These are phyloP conservation scores for Cucurbita maxima DNA, from an alignment of 306 rosid species.

Conservation along the genomic window DNA sequence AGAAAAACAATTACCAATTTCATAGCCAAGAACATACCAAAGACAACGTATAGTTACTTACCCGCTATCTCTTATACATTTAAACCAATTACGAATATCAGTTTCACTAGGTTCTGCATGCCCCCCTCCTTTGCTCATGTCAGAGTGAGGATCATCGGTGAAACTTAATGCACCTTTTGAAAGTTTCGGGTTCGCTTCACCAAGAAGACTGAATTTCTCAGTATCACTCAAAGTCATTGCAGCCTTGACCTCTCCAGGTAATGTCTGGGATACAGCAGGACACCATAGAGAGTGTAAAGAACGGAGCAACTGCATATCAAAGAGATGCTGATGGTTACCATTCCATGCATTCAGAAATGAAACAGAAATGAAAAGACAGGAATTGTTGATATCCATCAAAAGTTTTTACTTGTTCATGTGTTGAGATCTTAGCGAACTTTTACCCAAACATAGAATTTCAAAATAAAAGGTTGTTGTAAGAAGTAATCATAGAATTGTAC, in stretches of 20 bases:
- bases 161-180: slow-evolving; percentile 32
- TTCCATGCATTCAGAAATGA: background rate
- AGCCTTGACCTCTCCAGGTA: slow-evolving; percentile 70
- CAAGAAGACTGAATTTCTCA: slow-evolving; percentile 76
- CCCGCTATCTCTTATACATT: slow-evolving; percentile 95
- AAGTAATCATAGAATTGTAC: background rate
- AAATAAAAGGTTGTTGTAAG: background rate
- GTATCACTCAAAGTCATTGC: slow-evolving; percentile 75
- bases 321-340: background rate
- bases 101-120: slow-evolving; percentile 46
- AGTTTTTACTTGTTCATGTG: background rate
- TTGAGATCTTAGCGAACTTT: background rate
- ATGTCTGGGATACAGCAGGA: slow-evolving; percentile 47
- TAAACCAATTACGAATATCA: slow-evolving; percentile 83
- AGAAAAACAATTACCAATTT: background rate
- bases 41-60: slow-evolving; percentile 22
- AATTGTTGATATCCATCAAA: background rate
- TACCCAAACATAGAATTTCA: background rate
- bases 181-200: slow-evolving; percentile 72
- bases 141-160: slow-evolving; percentile 36
- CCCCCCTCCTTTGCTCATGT: slow-evolving; percentile 43
- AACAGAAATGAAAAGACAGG: background rate
- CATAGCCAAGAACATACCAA: background rate
- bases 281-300: slow-evolving; percentile 83
- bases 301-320: slow-evolving; percentile 68